phyloP scores from a whole-genome alignment of 2,329 filamentous ascomycete genomes.

The Dactylellina sp. region DNA sequence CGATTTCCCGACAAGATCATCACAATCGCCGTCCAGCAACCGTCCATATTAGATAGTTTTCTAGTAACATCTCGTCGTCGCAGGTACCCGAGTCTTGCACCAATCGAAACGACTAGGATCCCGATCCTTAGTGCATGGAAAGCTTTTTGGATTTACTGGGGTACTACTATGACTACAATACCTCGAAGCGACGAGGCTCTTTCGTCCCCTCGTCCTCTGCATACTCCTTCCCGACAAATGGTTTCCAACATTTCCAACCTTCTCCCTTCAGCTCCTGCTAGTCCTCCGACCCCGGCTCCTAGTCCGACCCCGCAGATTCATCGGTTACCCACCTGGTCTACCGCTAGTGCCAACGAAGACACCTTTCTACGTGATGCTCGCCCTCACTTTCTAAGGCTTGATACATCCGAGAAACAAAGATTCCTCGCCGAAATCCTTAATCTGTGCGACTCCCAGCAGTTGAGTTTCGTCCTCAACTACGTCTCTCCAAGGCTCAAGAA shows the following conservation, averaged over 20 bases:
- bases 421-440: conserved; percentile 85
- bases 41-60: neutral
- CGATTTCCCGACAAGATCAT: neutral
- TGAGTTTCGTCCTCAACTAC: conserved; percentile 96
- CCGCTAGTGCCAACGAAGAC: conserved; percentile 60
- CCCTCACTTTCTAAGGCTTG: conserved; percentile 60
- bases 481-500: conserved; percentile 95
- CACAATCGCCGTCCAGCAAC: neutral
- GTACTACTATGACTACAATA: conserved; percentile 41
- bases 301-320: conserved; percentile 61
- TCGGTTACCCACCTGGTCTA: conserved; percentile 61
- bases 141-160: conserved; percentile 1
- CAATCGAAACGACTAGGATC: neutral
- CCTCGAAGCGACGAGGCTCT: conserved; percentile 49
- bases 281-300: conserved; percentile 61
- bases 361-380: conserved; percentile 60
- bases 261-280: conserved; percentile 61
- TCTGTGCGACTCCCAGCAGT: conserved; percentile 91
- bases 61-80: neutral
- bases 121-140: conserved; percentile 7
- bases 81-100: neutral
- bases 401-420: conserved; percentile 60
- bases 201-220: conserved; percentile 60
- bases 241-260: conserved; percentile 60
- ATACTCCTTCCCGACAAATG: conserved; percentile 61